These are phyloP conservation scores for Colletotrichum sp. DNA, from an alignment of 2,329 filamentous ascomycete species.

Conservation along the genomic window DNA sequence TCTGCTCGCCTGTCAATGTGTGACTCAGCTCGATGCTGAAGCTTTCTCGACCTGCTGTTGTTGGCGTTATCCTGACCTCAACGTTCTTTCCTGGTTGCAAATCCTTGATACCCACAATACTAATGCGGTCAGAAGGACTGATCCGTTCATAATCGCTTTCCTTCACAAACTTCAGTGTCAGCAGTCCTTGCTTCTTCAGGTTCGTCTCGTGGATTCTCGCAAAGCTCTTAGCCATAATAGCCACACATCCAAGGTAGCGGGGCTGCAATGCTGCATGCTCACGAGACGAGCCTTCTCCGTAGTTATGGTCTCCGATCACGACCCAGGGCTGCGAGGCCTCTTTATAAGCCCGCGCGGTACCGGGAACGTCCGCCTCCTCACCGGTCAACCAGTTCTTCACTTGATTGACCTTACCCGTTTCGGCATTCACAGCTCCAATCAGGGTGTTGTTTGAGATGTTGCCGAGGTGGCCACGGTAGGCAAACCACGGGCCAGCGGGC, in stretches of 20 bases:
- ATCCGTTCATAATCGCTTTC: background rate
- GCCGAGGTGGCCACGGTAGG: slow-evolving; percentile 79
- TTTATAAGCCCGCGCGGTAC: slow-evolving; percentile 79
- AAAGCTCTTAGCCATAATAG: slow-evolving; percentile 82
- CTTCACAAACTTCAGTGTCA: slow-evolving; percentile 62
- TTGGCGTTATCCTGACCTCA: background rate
- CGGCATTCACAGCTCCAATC: slow-evolving; percentile 35
- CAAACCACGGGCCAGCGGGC: slow-evolving; percentile 79
- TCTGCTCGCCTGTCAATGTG: background rate
- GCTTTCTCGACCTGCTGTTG: background rate
- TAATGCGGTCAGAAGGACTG: background rate
- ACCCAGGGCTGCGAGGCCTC: slow-evolving; percentile 23
- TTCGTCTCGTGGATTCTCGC: slow-evolving; percentile 93
- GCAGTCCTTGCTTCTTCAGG: slow-evolving; percentile 77
- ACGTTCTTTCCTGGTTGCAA: background rate
- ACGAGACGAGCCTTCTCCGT: slow-evolving; percentile 83
- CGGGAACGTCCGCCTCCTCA: slow-evolving; percentile 71
- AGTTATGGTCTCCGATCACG: slow-evolving; percentile 52
- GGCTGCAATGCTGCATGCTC: slow-evolving; percentile 88
- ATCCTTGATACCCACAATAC: background rate
- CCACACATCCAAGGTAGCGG: slow-evolving; percentile 80
- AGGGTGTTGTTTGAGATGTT: slow-evolving; percentile 86
- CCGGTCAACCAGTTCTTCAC: slow-evolving; percentile 39
- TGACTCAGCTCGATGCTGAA: background rate
- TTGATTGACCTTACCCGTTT: slow-evolving; percentile 69